A percentile compares a stretch with the other conserved stretches of the same genome.
phyloP scores from a whole-genome alignment of 257 asterid species.

The Primulina huaijiensis region DNA sequence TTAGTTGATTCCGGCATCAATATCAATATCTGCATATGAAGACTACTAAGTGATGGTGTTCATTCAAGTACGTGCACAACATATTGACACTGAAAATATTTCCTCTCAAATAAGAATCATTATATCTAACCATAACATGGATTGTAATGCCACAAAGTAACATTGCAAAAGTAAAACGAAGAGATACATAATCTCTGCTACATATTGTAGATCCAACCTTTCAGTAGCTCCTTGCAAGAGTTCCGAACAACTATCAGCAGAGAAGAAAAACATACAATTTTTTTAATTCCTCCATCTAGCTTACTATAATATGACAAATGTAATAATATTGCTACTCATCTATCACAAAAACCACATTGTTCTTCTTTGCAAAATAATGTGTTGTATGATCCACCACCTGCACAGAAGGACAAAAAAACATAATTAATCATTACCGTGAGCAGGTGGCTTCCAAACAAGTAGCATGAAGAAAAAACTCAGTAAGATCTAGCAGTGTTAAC shows the following conservation, averaged over 20 bases:
- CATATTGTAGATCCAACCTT: slow-evolving; percentile 2
- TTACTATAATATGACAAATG: background rate
- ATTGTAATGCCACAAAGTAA: background rate
- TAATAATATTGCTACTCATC: slow-evolving; percentile 37
- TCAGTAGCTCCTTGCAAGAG: background rate
- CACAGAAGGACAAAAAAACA: background rate
- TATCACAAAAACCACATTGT: slow-evolving; percentile 42
- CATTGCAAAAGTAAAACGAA: background rate
- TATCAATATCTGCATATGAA: background rate
- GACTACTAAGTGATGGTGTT: background rate
- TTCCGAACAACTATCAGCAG: background rate
- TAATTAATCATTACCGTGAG: background rate
- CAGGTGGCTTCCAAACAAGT: background rate
- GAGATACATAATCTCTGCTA: background rate
- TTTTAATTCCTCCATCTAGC: background rate
- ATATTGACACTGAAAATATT: background rate
- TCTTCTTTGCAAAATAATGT: slow-evolving; percentile 44
- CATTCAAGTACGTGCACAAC: background rate
- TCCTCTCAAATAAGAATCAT: background rate
- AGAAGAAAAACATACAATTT: too few relatives aligned
- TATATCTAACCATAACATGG: background rate
- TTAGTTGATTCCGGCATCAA: background rate
- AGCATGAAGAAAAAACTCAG: background rate
- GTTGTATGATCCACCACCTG: slow-evolving; percentile 86
- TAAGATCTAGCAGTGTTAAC: background rate